A percentile compares a stretch with the other conserved stretches of the same genome.
phyloP scores from a whole-genome alignment of 331 rosid genomes.

The Dryas integrifolia region DNA sequence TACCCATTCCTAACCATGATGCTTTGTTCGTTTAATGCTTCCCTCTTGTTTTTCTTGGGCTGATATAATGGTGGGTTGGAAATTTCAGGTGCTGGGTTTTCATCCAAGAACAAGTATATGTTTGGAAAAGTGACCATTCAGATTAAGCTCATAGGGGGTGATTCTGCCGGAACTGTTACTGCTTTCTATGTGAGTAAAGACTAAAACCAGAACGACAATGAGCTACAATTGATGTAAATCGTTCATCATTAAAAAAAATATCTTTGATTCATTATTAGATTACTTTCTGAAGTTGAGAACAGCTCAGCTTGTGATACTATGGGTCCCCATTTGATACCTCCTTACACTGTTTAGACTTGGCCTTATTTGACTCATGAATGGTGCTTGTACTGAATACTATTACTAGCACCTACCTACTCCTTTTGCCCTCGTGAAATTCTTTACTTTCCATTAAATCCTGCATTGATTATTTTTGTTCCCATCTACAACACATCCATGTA shows the following conservation, averaged over 20 bases:
- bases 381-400: neutral
- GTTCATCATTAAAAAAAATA: neutral
- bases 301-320: constrained; percentile 2
- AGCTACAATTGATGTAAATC: neutral
- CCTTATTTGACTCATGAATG: constrained; percentile 20
- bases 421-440: constrained; percentile 22
- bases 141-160: constrained; percentile 85
- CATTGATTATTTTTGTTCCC: constrained; percentile 25
- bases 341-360: constrained; percentile 4
- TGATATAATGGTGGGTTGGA: neutral
- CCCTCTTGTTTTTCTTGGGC: neutral
- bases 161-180: constrained; percentile 95
- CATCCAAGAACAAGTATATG: constrained; percentile 72
- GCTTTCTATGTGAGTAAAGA: constrained; percentile 74
- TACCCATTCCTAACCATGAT: no score
- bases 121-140: constrained; percentile 85
- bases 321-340: constrained; percentile 8
- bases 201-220: neutral
- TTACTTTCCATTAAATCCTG: constrained; percentile 15
- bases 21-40: neutral
- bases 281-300: neutral
- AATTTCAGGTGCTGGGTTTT: constrained; percentile 88
- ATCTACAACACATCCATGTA: no score
- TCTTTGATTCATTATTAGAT: neutral
- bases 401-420: neutral